Evolutionary conservation across 2,329 filamentous ascomycete species (phyloP), one percentile per base, ranked within the genome.

Genomic region (Cercospora sp.): DNA sequence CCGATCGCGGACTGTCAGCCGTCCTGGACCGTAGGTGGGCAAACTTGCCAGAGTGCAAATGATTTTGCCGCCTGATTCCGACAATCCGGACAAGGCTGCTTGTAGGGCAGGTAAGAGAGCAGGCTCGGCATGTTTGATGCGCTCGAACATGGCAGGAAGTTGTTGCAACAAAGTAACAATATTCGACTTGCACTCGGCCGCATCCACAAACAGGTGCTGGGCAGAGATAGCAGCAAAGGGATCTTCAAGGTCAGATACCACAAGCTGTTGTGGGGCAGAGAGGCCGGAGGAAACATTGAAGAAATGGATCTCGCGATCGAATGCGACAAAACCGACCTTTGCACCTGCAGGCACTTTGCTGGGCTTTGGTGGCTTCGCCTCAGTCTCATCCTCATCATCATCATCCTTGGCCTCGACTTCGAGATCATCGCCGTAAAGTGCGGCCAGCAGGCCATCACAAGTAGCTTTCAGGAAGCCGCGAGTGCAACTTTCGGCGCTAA

Each of bases 161-260:
- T 90, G 87, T 12, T 87, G 89, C 61, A 99, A 85, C n/a, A 99
- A 86, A n/a, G 91, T 91, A 3, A 89, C 91, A 75, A 99, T 97
- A 75, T 96, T 89, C 26, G 89, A 83, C 84, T 91, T 94, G 57
- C 93, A 95, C 79, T 97, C 92, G 74, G 93, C 90, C 1, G 95
- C 93, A 79, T 99, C 94, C 16, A 98, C 94, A 78, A 98, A 98
- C 9, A 99, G 85, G 16, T 94, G 94, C 67, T 96, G 91, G 2
- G 70, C 62, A 70, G 91, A 93, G 18, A 99, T 84, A 2, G 95
- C 94, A 16, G 98, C 89, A 78, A 99, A 99, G 0, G 95, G 95
- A 73, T 99, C 95, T 75, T 98, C 94, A 60, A 99, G 87, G 77
- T 99, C 95, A 3, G 95, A 92, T 92, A 99, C 97, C 61, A 99